phyloP scores from a whole-genome alignment of 331 rosid genomes.

The Phaseolus coccineus region DNA sequence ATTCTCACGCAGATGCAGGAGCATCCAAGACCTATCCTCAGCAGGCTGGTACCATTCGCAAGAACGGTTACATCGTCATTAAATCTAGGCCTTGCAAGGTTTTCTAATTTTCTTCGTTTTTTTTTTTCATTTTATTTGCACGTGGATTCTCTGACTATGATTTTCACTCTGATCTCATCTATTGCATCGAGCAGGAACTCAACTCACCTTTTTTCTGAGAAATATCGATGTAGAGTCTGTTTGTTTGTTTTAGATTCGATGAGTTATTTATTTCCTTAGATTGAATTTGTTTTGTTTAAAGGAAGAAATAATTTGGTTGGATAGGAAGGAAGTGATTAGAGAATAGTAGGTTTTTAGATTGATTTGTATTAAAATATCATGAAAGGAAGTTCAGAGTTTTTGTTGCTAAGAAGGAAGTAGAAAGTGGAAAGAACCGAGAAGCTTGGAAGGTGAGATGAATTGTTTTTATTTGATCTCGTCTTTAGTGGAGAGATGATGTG shows the following conservation, averaged over 20 bases:
- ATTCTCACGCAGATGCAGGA: conserved; percentile 74
- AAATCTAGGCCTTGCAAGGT: conserved; percentile 81
- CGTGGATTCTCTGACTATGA: not conserved
- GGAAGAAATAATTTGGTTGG: not conserved
- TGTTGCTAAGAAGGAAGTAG: not conserved
- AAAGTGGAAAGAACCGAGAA: not conserved
- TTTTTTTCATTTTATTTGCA: not conserved
- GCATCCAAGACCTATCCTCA: conserved; percentile 78
- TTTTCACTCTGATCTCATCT: not conserved
- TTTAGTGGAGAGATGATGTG: not conserved
- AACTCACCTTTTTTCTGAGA: too few relatives aligned
- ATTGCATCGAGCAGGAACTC: not conserved
- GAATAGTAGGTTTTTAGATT: not conserved
- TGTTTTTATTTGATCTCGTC: conserved; percentile 26
- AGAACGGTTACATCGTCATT: conserved; percentile 75
- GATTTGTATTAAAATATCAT: not conserved
- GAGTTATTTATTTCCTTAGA: not conserved
- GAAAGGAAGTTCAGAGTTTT: not conserved
- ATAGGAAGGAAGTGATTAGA: not conserved
- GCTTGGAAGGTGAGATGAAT: not conserved
- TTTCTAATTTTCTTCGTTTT: not conserved
- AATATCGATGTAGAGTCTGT: not conserved
- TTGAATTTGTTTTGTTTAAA: not conserved
- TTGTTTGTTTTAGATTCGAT: not conserved
- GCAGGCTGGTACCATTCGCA: conserved; percentile 78